These are phyloP conservation scores for Aquilaria yunnanensis DNA, from an alignment of 345 rosid genomes.

Conservation along the genomic window DNA sequence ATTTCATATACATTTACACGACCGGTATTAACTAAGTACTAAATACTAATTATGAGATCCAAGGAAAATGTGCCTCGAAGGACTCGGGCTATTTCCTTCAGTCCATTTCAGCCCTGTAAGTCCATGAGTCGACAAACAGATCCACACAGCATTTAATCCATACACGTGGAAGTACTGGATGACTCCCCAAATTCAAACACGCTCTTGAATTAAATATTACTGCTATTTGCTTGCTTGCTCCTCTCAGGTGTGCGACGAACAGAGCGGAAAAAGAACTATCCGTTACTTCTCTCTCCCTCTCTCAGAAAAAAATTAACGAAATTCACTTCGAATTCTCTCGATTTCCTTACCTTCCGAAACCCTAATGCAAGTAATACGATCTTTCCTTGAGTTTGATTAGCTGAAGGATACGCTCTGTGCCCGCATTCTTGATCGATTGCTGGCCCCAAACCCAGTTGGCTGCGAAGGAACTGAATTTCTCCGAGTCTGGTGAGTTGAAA, in stretches of 20 bases:
- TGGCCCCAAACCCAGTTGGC: neutral
- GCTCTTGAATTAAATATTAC: too few relatives aligned
- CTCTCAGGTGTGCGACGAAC: neutral
- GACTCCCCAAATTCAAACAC: too few relatives aligned
- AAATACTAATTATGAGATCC: too few relatives aligned
- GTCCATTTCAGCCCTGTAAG: too few relatives aligned
- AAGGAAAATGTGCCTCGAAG: too few relatives aligned
- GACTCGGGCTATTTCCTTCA: too few relatives aligned
- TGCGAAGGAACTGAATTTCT: neutral
- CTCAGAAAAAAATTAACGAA: neutral
- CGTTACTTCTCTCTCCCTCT: conserved; percentile 26
- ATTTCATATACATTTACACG: too few relatives aligned
- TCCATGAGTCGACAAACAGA: too few relatives aligned
- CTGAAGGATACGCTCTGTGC: neutral
- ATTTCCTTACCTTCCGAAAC: neutral
- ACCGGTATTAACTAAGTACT: too few relatives aligned
- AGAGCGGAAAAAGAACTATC: conserved; percentile 23
- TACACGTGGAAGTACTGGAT: too few relatives aligned
- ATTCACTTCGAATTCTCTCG: neutral
- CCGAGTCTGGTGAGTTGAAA: neutral
- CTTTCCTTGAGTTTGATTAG: neutral
- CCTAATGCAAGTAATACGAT: neutral
- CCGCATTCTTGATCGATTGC: conserved; percentile 5
- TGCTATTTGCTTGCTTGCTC: too few relatives aligned
- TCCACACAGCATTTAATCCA: too few relatives aligned